Evolutionary conservation across 495 filamentous ascomycete genomes (phyloP).

Genomic region (Aspergillus hancockii): DNA sequence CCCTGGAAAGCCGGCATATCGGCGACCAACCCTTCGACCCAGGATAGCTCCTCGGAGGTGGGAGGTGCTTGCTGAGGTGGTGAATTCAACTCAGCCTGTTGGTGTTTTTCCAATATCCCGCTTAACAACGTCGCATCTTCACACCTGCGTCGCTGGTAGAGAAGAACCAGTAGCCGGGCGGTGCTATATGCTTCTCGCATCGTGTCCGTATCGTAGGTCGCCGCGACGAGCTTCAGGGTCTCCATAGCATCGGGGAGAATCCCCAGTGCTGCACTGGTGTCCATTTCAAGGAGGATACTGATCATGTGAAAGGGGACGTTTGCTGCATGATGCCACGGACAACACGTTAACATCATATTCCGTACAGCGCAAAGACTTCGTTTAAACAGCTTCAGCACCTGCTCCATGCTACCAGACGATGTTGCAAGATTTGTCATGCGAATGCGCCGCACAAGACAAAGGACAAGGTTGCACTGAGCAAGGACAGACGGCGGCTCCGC

Average conservation of each 20-base stretch:
- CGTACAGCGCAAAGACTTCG: constrained; percentile 34
- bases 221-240: constrained; percentile 42
- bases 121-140: constrained; percentile 19
- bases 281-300: constrained; percentile 51
- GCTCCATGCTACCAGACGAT: constrained; percentile 26
- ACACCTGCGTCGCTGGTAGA: constrained; percentile 38
- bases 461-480: constrained; percentile 48
- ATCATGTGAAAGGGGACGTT: constrained; percentile 55
- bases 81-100: constrained; percentile 3
- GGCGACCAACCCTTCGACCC: constrained; percentile 41
- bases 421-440: constrained; percentile 39
- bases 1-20: constrained; percentile 39
- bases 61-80: constrained; percentile 17
- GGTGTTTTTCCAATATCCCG: background rate
- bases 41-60: constrained; percentile 30
- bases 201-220: constrained; percentile 41
- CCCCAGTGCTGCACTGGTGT: constrained; percentile 42
- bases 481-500: constrained; percentile 40
- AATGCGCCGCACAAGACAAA: constrained; percentile 49
- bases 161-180: constrained; percentile 38
- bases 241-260: constrained; percentile 49
- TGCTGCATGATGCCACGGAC: constrained; percentile 55
- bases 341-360: constrained; percentile 30
- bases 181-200: constrained; percentile 52
- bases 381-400: constrained; percentile 26